Conservation (phyloP, 805 yeast genomes). For the Candida argentea region DNA sequence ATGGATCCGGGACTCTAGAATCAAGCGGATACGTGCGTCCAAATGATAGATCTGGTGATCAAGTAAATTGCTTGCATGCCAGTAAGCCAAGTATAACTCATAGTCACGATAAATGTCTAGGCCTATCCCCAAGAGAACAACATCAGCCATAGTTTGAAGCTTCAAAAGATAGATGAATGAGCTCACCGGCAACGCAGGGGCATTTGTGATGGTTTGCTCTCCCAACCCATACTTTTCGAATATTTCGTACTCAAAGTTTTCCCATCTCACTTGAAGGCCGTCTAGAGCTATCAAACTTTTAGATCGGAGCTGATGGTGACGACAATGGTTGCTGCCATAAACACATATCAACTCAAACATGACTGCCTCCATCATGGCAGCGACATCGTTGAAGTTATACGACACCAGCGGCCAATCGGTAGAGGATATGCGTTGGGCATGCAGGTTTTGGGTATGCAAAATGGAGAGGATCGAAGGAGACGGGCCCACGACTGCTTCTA, state of each 20-base stretch:
- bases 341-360: slow-evolving; percentile 20
- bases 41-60: slow-evolving; percentile 33
- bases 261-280: slow-evolving; percentile 67
- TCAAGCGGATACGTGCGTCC: slow-evolving; percentile 20
- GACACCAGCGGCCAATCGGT: slow-evolving; percentile 2
- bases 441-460: slow-evolving; percentile 3
- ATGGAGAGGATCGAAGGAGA: slow-evolving; percentile 20
- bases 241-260: slow-evolving; percentile 46
- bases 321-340: slow-evolving; percentile 52
- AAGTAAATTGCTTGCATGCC: slow-evolving; percentile 50
- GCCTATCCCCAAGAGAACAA: slow-evolving; percentile 66
- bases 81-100: slow-evolving; percentile 59
- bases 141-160: slow-evolving; percentile 59
- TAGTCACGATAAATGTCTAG: slow-evolving; percentile 61
- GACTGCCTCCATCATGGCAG: slow-evolving; percentile 36
- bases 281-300: slow-evolving; percentile 60
- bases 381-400: slow-evolving; percentile 1
- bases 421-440: slow-evolving; percentile 3
- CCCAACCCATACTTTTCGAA: slow-evolving; percentile 25
- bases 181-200: slow-evolving; percentile 53
- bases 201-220: slow-evolving; percentile 18
- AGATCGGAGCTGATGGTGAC: slow-evolving; percentile 67
- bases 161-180: slow-evolving; percentile 63
- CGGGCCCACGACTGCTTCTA: slow-evolving; percentile 34
- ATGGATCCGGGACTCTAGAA: slow-evolving; percentile 26